Base-by-base conservation (phyloP, 208 protist species). In the Crithidia expoeki region DNA sequence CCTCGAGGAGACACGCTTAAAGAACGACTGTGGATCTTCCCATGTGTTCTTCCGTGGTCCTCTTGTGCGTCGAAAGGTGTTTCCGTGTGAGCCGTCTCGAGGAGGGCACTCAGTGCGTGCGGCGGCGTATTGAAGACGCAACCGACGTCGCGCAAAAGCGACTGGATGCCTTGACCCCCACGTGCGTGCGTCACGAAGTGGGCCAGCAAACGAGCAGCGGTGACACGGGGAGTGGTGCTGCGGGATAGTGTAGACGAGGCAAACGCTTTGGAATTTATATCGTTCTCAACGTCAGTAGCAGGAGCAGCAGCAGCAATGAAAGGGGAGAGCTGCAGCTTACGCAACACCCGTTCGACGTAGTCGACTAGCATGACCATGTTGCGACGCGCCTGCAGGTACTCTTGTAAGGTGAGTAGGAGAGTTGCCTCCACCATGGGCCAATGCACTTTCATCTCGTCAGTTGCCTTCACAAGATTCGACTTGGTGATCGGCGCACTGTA, bases 321-420 rank as follows among this genome's bases (percentile, higher is more conserved):
- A 7, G 65, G 57, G 4, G 72, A 72, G n/a, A 46, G 57, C 32
- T 78, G 57, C 5, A 94, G 74, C 73, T 94, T 91, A 7, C 59
- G 76, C 23, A 94, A 57, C 19, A 94, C 76, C 2, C 88, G 85
- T 60, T 94, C 83, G 0, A 87, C 71, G 51, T 80, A 94, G 68
- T 88, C 82, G 4, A 78, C 79, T 2, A 91, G 81, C 4, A 55
- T 80, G 4, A 89, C 74, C 68, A 94, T 85, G 60, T 65, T 85
- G 10, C 84, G 80, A 27, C 61, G 52, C 14, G 84, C 79, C 49
- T 83, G 79, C 46, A 67, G 21, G 53, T 88, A 90, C 72, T 94
- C 85, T 40, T 90, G 71, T 58, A 94, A 65, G 0, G 83, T 76
- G 21, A 94, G 63, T 40, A 94, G 70, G 6, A 94, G 38, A 30